Evolutionary conservation across 2,329 filamentous ascomycete genomes (phyloP), one percentile per base, ranked within the genome.

Genomic region (Phialocephala sp.): DNA sequence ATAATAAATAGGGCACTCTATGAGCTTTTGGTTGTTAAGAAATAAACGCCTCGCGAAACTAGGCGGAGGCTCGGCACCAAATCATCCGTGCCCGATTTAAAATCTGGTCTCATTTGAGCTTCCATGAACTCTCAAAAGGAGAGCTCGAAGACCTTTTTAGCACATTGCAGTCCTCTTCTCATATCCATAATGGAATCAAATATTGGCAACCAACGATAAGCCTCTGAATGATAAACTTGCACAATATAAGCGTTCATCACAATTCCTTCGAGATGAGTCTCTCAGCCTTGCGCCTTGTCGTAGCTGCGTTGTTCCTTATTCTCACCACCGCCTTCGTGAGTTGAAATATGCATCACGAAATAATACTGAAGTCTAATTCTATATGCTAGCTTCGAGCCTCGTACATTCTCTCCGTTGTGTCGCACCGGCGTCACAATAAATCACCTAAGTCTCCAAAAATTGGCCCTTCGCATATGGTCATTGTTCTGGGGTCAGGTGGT

Each of bases 401-500:
- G 15, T 75, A 74, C 57, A 70, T 77, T 37, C 68, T 74, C 41
- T 71, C 72, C 14, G 69, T 69, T 12, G 56, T 62, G 9, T 47
- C 67, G n/a, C 65, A 58, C 8, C 37, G n/a, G 5, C 60, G 24
- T 6, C 14, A 37, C 65, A 24, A 65, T 64, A 2, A 60, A 20
- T 32, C 27, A 24, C n/a, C 60, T 45, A 58, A 66, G 39, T 62
- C 62, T 27, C 60, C 68, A n/a, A 76, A 74, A 61, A 74, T 74
- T 22, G 59, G 73, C 4, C 80, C 81, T 32, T 82, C 83, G 8
- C 88, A 94, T 77, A 82, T 93, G 62, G 82, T 97, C 37, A 86
- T 97, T 69, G 89, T 98, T 32, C 89, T 98, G 27, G 95, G 95
- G 60, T 96, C 92, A 2, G 95, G 95, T 37, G 95, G 95, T 0